Conservation (phyloP, 2,329 filamentous ascomycete genomes). For the Talaromyces rugulosus region DNA sequence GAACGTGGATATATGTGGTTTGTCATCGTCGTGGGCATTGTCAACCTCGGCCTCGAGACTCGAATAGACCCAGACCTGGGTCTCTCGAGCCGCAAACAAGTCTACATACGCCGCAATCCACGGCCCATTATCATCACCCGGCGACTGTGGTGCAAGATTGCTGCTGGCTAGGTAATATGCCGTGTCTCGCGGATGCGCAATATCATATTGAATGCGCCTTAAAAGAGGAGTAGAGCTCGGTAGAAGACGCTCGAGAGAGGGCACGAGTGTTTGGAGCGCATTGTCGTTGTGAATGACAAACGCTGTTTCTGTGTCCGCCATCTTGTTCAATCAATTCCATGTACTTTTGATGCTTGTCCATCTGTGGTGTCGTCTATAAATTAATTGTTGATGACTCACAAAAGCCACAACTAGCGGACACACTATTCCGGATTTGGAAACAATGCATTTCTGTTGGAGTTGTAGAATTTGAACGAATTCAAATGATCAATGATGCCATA, state of each 20-base stretch:
- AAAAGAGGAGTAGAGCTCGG: constrained; percentile 35
- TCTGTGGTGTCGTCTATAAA: not conserved
- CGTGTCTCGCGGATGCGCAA: constrained; percentile 27
- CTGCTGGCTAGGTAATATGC: constrained; percentile 29
- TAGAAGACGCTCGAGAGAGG: constrained; percentile 29
- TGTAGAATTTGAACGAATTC: not conserved
- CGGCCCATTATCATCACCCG: constrained; percentile 15
- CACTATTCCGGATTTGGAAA: not conserved
- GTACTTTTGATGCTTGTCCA: not conserved
- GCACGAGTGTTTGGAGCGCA: constrained; percentile 16
- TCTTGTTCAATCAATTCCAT: not conserved
- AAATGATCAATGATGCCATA: not conserved
- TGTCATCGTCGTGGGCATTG: constrained; percentile 6
- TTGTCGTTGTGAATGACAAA: constrained; percentile 11
- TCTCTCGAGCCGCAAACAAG: constrained; percentile 34
- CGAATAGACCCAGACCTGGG: constrained; percentile 40
- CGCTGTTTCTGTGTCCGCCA: not conserved
- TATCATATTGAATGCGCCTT: constrained; percentile 36
- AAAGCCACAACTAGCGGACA: not conserved
- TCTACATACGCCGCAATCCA: constrained; percentile 42
- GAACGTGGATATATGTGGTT: constrained; percentile 15
- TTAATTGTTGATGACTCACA: not conserved
- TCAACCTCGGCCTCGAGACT: constrained; percentile 30
- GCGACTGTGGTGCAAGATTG: constrained; percentile 6
- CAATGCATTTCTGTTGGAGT: not conserved